These are phyloP conservation scores for Nidularia sp. DNA, from an alignment of 768 basidiomycete genomes.

Conservation along the genomic window DNA sequence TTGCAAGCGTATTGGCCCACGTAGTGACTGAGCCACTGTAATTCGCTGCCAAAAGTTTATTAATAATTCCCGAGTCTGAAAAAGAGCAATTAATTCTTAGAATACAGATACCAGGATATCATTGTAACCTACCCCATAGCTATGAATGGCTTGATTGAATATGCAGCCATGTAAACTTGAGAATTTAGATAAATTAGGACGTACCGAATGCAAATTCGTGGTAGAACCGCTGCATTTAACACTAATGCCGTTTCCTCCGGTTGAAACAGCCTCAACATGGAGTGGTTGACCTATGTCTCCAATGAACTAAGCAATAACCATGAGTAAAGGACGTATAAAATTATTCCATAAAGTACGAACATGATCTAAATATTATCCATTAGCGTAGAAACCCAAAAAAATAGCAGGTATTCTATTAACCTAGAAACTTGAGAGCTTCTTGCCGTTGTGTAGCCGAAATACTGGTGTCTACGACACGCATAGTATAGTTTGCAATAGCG, in stretches of 20 bases:
- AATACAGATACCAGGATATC: background rate
- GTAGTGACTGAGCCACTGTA: constrained; percentile 29
- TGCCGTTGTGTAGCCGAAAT: constrained; percentile 38
- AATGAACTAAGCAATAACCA: constrained; percentile 25
- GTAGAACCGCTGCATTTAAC: constrained; percentile 32
- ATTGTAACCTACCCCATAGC: constrained; percentile 27
- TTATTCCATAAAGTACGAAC: constrained; percentile 12
- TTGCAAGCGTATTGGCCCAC: constrained; percentile 33
- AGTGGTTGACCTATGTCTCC: constrained; percentile 49
- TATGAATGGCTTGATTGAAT: constrained; percentile 3
- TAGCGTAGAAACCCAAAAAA: too few species aligned
- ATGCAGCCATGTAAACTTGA: background rate
- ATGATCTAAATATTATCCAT: constrained; percentile 17
- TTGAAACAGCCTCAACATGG: constrained; percentile 37
- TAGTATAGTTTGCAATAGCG: constrained; percentile 57
- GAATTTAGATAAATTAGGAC: background rate
- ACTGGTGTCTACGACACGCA: constrained; percentile 36
- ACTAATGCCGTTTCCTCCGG: constrained; percentile 41
- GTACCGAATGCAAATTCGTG: constrained; percentile 41
- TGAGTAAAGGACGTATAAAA: background rate
- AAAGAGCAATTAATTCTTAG: background rate
- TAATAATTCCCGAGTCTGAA: constrained; percentile 36
- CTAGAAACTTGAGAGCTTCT: constrained; percentile 52
- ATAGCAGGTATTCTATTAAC: constrained; percentile 9
- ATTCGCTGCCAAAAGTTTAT: constrained; percentile 24